phyloP scores from a whole-genome alignment of 2,329 filamentous ascomycete genomes.

The Pseudogymnoascus sp. region DNA sequence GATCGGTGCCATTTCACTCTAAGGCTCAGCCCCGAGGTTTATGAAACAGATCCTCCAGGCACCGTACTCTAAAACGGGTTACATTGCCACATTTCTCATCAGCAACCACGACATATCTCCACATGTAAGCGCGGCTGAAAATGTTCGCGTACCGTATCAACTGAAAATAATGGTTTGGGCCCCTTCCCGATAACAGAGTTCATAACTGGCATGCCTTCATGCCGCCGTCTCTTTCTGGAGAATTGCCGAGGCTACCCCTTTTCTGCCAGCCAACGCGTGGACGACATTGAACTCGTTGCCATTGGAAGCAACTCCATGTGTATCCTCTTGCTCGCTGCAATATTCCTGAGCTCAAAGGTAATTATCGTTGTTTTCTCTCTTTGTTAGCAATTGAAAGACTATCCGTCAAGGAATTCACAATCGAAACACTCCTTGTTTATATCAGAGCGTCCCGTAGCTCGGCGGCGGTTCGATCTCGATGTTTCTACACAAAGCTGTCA shows the following conservation, averaged over 20 bases:
- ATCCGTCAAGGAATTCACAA: too few relatives aligned
- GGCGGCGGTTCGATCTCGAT: too few relatives aligned
- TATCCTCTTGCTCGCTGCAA: conserved; percentile 24
- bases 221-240: neutral
- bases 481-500: too few relatives aligned
- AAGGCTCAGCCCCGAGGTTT: neutral
- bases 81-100: neutral
- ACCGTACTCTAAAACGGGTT: neutral
- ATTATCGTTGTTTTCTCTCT: conserved; percentile 25
- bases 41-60: neutral
- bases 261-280: neutral
- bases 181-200: neutral
- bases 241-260: neutral
- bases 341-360: conserved; percentile 27
- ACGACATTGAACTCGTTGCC: neutral
- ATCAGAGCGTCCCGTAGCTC: too few relatives aligned
- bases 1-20: neutral
- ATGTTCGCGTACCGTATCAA: neutral
- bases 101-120: neutral
- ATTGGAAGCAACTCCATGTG: neutral
- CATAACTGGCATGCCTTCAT: neutral
- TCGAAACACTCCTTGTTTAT: too few relatives aligned
- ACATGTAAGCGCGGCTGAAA: neutral
- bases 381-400: too few relatives aligned
- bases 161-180: neutral